These are phyloP conservation scores for Paramecium biaurelia DNA, from an alignment of 73 alveolate genomes.

Conservation along the genomic window DNA sequence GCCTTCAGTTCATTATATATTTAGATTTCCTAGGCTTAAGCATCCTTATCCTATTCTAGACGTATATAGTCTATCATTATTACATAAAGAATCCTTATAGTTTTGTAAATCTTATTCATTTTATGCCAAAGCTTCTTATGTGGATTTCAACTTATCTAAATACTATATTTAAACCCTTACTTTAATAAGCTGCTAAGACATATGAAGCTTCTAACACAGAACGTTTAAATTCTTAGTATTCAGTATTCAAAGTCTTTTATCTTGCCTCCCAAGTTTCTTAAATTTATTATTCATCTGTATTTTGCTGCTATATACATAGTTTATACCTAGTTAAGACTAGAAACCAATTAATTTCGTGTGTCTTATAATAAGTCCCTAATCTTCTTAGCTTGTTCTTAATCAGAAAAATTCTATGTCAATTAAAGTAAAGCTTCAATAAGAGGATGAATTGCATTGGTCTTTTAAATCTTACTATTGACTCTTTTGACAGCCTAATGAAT, in stretches of 20 bases:
- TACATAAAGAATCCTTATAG: background rate
- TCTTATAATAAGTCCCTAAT: conserved; percentile 8
- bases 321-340: background rate
- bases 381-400: background rate
- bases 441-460: background rate
- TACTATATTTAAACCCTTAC: background rate
- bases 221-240: background rate
- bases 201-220: conserved; percentile 37
- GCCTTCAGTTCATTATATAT: background rate
- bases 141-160: conserved; percentile 7
- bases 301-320: background rate
- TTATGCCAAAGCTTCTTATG: background rate
- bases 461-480: background rate
- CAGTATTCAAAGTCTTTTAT: background rate
- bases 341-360: background rate
- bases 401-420: conserved; percentile 5
- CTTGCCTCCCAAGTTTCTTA: background rate
- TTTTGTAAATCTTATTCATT: background rate
- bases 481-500: background rate
- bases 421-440: background rate
- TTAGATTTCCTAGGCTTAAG: background rate
- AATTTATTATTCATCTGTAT: background rate
- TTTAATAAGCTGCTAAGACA: conserved; percentile 33
- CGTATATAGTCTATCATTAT: background rate
- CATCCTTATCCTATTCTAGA: background rate